Evolutionary conservation across 768 basidiomycete genomes (phyloP).

Genomic region (Pleurotus djamor): DNA sequence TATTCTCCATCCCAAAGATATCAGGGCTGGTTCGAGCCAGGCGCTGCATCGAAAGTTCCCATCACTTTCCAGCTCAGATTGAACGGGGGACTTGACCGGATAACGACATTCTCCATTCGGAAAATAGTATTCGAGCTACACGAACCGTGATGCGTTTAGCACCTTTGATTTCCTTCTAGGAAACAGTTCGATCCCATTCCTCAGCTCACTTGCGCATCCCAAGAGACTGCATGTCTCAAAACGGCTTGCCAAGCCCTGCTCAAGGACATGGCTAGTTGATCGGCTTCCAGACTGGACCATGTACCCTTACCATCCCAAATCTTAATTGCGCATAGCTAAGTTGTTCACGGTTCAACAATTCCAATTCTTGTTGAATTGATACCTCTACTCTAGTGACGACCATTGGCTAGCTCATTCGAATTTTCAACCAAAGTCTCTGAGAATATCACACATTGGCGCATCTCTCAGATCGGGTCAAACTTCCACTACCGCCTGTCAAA

Average conservation of each 20-base stretch:
- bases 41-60: background rate
- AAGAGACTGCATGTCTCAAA: too few relatives aligned
- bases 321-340: background rate
- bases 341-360: background rate
- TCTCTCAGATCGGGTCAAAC: background rate
- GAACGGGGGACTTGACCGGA: background rate
- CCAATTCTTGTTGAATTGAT: background rate
- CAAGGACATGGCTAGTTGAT: background rate
- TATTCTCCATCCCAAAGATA: background rate
- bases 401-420: background rate
- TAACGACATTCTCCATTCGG: conserved; percentile 3
- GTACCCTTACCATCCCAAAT: background rate
- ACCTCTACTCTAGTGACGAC: background rate
- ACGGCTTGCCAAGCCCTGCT: background rate
- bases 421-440: background rate
- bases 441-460: background rate
- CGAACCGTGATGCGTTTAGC: background rate
- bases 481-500: background rate
- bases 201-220: too few relatives aligned
- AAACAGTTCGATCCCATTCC: background rate
- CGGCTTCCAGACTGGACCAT: background rate
- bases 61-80: conserved; percentile 5
- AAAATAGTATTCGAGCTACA: conserved; percentile 1
- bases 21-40: conserved; percentile 1
- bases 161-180: background rate